Evolutionary conservation across 2,329 filamentous ascomycete species (phyloP).

Genomic region (Aspergillus proliferans): DNA sequence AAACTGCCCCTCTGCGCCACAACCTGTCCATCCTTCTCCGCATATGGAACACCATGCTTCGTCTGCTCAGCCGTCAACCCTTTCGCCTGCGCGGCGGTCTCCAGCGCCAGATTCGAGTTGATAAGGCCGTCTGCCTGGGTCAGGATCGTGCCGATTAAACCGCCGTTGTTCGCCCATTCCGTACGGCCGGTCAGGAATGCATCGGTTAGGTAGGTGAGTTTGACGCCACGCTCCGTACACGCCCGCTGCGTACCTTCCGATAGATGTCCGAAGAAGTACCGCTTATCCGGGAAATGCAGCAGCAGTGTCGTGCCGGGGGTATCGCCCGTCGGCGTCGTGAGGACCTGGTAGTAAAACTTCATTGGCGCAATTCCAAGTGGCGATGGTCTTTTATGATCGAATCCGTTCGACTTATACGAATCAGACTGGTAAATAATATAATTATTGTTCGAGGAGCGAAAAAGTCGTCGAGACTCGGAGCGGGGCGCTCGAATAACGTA

Average conservation of each 20-base stretch:
- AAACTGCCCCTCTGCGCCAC: slow-evolving; percentile 36
- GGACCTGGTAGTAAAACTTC: slow-evolving; percentile 67
- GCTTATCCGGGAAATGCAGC: slow-evolving; percentile 71
- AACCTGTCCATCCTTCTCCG: slow-evolving; percentile 19
- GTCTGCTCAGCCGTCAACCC: slow-evolving; percentile 18
- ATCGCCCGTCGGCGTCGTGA: slow-evolving; percentile 80
- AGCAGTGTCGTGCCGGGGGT: slow-evolving; percentile 72
- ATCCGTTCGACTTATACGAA: slow-evolving; percentile 8
- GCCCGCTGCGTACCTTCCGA: slow-evolving; percentile 80
- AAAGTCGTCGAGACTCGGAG: neutral
- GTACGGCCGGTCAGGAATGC: slow-evolving; percentile 76
- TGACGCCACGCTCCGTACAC: slow-evolving; percentile 60
- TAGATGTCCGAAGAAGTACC: slow-evolving; percentile 79
- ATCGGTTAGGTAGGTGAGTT: slow-evolving; percentile 61
- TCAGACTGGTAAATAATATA: slow-evolving; percentile 21
- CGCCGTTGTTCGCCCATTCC: slow-evolving; percentile 71
- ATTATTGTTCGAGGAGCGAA: slow-evolving; percentile 1
- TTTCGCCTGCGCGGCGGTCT: slow-evolving; percentile 37
- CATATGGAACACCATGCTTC: slow-evolving; percentile 22
- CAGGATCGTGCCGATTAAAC: slow-evolving; percentile 76
- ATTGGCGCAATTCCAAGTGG: slow-evolving; percentile 43
- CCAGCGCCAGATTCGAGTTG: slow-evolving; percentile 41
- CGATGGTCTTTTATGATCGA: slow-evolving; percentile 5
- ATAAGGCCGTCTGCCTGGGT: slow-evolving; percentile 67
- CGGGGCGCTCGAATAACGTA: slow-evolving; percentile 11